Evolutionary conservation across 2,329 filamentous ascomycete species (phyloP).

Genomic region (Stagonosporopsis rhizophila): DNA sequence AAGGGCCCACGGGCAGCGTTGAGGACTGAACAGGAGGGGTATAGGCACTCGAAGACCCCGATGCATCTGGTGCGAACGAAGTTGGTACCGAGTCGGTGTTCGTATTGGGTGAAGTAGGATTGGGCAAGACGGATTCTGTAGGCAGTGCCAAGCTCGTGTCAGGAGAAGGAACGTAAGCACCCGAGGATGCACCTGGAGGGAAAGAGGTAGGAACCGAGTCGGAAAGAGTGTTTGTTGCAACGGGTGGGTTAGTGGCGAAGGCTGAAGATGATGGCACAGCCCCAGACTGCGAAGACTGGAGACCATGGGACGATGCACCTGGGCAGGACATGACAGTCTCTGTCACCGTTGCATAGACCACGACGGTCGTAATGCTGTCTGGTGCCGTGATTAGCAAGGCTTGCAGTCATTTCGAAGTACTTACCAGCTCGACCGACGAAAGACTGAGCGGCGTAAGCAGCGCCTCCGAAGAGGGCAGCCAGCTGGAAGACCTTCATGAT

Average conservation of each 20-base stretch:
- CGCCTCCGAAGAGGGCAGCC: constrained; percentile 33
- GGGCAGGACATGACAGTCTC: constrained; percentile 54
- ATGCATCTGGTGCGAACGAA: background rate
- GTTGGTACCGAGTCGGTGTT: background rate
- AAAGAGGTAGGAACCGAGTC: constrained; percentile 19
- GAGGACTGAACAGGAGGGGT: constrained; percentile 7
- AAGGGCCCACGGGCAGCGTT: background rate
- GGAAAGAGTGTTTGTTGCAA: constrained; percentile 13
- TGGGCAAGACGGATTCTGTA: constrained; percentile 9
- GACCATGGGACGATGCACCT: constrained; percentile 24
- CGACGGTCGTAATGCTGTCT: constrained; percentile 42
- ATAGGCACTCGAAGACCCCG: background rate
- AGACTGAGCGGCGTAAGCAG: constrained; percentile 29
- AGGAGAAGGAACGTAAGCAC: constrained; percentile 15
- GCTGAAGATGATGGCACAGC: constrained; percentile 14
- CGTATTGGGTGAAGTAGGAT: constrained; percentile 1
- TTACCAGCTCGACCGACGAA: constrained; percentile 31
- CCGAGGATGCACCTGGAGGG: constrained; percentile 1
- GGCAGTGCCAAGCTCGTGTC: constrained; percentile 14
- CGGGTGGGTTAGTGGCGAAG: constrained; percentile 12
- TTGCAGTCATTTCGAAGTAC: constrained; percentile 6
- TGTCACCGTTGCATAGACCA: constrained; percentile 49
- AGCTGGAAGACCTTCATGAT: constrained; percentile 40
- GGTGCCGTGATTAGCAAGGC: constrained; percentile 13
- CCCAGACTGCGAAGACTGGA: constrained; percentile 13